phyloP scores from a whole-genome alignment of 2,329 filamentous ascomycete genomes.

The Neofusicoccum cordaticola region DNA sequence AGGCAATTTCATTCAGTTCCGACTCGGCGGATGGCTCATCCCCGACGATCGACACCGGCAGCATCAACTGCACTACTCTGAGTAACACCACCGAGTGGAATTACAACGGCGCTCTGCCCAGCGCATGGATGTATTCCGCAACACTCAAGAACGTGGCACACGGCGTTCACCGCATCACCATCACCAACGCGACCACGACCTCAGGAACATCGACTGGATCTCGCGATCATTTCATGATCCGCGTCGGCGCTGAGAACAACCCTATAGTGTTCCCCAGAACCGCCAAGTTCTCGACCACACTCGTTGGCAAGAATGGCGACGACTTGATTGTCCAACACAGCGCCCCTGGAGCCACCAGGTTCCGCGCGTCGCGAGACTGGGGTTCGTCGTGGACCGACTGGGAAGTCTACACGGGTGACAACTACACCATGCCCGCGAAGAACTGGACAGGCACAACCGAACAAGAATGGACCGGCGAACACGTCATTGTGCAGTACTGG shows the following conservation, averaged over 20 bases:
- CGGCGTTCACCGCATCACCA: slow-evolving; percentile 58
- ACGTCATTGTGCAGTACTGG: slow-evolving; percentile 64
- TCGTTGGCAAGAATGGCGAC: slow-evolving; percentile 45
- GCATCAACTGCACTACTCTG: slow-evolving; percentile 46
- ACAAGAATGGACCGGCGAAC: slow-evolving; percentile 61
- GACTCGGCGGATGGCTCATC: slow-evolving; percentile 47
- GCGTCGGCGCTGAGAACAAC: slow-evolving; percentile 57
- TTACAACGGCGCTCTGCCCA: slow-evolving; percentile 54
- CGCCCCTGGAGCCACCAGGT: slow-evolving; percentile 61
- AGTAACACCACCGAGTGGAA: slow-evolving; percentile 25
- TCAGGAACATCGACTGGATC: slow-evolving; percentile 40
- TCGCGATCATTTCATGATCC: slow-evolving; percentile 61
- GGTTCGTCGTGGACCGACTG: slow-evolving; percentile 59
- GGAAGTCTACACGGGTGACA: slow-evolving; percentile 54
- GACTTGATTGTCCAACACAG: slow-evolving; percentile 54
- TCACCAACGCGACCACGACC: slow-evolving; percentile 51
- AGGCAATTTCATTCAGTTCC: slow-evolving; percentile 53
- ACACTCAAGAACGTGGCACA: slow-evolving; percentile 57
- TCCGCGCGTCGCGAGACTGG: slow-evolving; percentile 62
- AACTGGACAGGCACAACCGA: slow-evolving; percentile 58
- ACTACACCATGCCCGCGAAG: slow-evolving; percentile 47
- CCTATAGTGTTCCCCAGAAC: slow-evolving; percentile 56
- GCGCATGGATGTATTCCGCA: slow-evolving; percentile 53
- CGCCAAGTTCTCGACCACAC: slow-evolving; percentile 57
- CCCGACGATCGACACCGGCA: slow-evolving; percentile 45